These are phyloP conservation scores for Kickxella alabastrina DNA, from an alignment of 192 early-diverging fungal species.

Conservation along the genomic window DNA sequence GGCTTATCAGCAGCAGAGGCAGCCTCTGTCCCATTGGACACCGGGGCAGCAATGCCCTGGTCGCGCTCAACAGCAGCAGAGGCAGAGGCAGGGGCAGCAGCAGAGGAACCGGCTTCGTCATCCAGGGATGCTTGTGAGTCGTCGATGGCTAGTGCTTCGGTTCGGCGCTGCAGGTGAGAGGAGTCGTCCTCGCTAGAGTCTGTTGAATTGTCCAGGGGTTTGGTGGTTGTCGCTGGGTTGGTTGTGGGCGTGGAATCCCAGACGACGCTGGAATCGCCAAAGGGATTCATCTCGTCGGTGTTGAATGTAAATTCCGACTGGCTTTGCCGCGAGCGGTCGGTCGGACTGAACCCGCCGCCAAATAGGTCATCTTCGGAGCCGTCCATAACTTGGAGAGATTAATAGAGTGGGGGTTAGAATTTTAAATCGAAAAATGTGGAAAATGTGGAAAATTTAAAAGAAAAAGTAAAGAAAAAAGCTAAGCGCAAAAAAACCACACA, in stretches of 20 bases:
- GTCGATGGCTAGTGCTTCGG: neutral
- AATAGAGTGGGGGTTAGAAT: too few relatives aligned
- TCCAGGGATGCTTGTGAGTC: neutral
- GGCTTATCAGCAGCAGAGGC: constrained; percentile 6
- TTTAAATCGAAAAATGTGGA: too few relatives aligned
- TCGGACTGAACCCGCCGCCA: constrained; percentile 21
- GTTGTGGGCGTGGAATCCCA: constrained; percentile 27
- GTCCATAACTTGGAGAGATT: constrained; percentile 22
- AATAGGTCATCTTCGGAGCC: constrained; percentile 29
- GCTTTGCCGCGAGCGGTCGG: neutral
- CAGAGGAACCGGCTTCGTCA: constrained; percentile 33
- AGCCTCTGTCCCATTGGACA: too few relatives aligned
- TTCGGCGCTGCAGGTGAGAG: neutral
- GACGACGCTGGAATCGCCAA: constrained; percentile 28
- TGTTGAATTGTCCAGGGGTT: constrained; percentile 4
- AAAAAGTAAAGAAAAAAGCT: neutral
- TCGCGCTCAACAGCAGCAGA: too few relatives aligned
- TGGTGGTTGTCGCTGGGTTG: too few relatives aligned
- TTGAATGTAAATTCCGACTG: constrained; percentile 36
- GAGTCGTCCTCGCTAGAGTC: neutral
- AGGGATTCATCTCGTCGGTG: constrained; percentile 48
- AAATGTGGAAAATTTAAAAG: neutral
- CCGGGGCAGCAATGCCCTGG: too few relatives aligned
- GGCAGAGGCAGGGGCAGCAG: neutral
- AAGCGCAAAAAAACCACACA: neutral